These are phyloP conservation scores for Insectozyma bohioensis DNA, from an alignment of 1,139 yeast species.

Conservation along the genomic window DNA sequence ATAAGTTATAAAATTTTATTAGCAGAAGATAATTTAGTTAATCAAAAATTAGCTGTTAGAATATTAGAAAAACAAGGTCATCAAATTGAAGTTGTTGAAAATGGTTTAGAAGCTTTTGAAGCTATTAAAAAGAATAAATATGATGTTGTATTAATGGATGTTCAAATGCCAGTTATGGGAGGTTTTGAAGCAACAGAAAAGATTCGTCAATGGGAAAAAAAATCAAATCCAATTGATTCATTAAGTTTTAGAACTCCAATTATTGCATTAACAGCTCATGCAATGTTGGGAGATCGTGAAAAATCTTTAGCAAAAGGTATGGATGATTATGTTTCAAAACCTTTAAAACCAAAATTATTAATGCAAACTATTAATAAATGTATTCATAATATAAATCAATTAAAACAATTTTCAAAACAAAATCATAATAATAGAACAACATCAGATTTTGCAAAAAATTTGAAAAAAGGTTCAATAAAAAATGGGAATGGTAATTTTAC, in stretches of 20 bases:
- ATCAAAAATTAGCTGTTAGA: conserved; percentile 82
- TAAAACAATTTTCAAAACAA: conserved; percentile 54
- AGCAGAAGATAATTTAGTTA: conserved; percentile 86
- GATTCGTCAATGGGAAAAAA: conserved; percentile 85
- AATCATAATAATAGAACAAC: conserved; percentile 45
- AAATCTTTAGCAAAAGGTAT: conserved; percentile 82
- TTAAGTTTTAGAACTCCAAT: conserved; percentile 72
- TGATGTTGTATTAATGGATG: conserved; percentile 89
- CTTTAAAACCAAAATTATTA: conserved; percentile 76
- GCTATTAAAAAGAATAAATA: conserved; percentile 65
- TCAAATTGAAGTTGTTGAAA: conserved; percentile 78
- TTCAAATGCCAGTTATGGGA: conserved; percentile 95
- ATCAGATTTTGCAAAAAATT: conserved; percentile 48
- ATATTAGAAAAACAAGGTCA: conserved; percentile 84
- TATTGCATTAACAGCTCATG: conserved; percentile 88
- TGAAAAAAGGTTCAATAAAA: conserved; percentile 38
- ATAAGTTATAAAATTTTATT: conserved; percentile 70
- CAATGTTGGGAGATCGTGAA: conserved; percentile 88
- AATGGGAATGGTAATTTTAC: conserved; percentile 8
- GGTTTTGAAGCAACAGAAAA: conserved; percentile 89
- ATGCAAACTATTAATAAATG: conserved; percentile 85
- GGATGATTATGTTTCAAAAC: conserved; percentile 89
- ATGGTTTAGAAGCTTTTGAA: conserved; percentile 80
- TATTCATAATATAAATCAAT: conserved; percentile 64
- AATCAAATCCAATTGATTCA: conserved; percentile 70